Base-by-base conservation (phyloP, 768 basidiomycete genomes). In the Hypholoma sublateritium region DNA sequence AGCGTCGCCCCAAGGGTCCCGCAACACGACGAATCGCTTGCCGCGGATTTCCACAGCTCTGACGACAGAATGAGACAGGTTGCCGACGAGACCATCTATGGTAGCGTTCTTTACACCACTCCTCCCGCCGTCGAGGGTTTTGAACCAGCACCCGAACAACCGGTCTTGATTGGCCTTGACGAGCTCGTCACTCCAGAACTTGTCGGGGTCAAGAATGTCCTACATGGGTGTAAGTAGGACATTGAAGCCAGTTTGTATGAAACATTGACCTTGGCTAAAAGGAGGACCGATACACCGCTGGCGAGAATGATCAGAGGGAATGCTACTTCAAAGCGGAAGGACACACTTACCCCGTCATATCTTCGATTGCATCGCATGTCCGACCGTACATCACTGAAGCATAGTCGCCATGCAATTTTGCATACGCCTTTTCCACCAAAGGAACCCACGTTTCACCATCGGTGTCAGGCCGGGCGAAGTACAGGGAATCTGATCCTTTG, bases 351-450 rank as follows among this genome's bases (percentile, higher is more conserved):
- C 83, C 82, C 21, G 82, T 83, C 52, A 85, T 65, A 66, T 84
- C 82, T 62, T 84, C 82, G 12, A 83, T 74, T 0, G 78, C 83
- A 56, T 84, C 81, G 37, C 70, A 73, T 17, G 75, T 69, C 45
- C 67, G 67, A 1, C 77, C 76, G 2, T 69, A 71, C 13, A 64
- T 64, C 34, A 80, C 56, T 39, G 73, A 67, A 4, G 69, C 65
- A 55, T 76, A 78, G 55, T 77, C 74, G 2, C 81, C 81, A 62
- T 84, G 80, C 1, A 83, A 60, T 66, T 84, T 84, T 2, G 82
- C 82, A 56, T 77, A 84, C 2, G 82, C 82, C 63, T 84, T 84
- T 63, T 84, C 82, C n/a, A 83, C 73, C n/a, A 84, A 66, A 2
- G 82, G 79, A 0, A 82, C 80, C 82, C 82, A 83, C 4, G 80